Evolutionary conservation across 805 yeast species (phyloP).

Genomic region (Saccharomyces jurei): DNA sequence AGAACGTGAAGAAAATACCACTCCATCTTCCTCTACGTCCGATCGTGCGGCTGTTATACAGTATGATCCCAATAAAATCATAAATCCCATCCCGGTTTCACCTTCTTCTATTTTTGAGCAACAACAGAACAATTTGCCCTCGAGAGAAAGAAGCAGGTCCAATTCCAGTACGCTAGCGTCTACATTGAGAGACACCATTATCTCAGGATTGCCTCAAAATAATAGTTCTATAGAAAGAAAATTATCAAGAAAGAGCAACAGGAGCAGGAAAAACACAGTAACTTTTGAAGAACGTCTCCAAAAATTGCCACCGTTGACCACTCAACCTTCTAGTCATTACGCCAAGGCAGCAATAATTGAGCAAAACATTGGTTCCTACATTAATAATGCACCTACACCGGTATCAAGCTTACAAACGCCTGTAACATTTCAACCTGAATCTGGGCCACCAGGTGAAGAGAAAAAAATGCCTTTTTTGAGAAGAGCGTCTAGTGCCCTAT

Average conservation of each 20-base stretch:
- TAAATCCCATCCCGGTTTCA: background rate
- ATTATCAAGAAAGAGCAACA: slow-evolving; percentile 12
- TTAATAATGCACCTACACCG: background rate
- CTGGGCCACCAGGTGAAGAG: background rate
- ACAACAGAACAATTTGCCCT: background rate
- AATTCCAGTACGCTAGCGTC: background rate
- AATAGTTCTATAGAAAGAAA: slow-evolving; percentile 1
- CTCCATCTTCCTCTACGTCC: background rate
- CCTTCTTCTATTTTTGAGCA: background rate
- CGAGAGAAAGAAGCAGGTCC: background rate
- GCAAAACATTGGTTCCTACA: background rate
- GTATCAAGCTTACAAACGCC: background rate
- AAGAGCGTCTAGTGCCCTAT: slow-evolving; percentile 27
- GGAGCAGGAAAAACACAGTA: slow-evolving; percentile 6
- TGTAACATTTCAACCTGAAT: background rate
- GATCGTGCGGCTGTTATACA: background rate
- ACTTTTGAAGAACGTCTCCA: slow-evolving; percentile 4
- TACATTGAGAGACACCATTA: background rate
- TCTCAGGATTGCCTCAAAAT: background rate
- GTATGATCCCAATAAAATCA: background rate
- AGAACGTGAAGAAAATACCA: background rate
- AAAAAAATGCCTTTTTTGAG: slow-evolving; percentile 20
- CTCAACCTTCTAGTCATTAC: background rate
- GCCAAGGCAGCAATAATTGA: background rate
- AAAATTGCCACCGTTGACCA: slow-evolving; percentile 4